phyloP scores from a whole-genome alignment of 108 stramenopile species.

The Mediolabrus comicus region DNA sequence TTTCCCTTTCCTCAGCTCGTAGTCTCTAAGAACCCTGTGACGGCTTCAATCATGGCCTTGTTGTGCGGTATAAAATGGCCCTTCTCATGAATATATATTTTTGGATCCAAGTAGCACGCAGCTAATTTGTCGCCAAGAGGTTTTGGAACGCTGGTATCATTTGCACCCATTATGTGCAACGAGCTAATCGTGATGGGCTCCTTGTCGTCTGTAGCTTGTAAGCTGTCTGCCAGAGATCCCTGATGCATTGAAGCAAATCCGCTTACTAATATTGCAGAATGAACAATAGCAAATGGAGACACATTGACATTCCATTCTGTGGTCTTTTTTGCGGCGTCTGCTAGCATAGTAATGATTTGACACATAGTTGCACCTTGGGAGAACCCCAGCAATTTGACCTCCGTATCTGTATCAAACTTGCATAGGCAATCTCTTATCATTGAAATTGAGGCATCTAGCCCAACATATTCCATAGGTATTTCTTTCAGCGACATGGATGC shows the following conservation, averaged over 20 bases:
- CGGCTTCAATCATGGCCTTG: background rate
- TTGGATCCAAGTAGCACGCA: conserved; percentile 7
- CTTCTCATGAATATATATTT: conserved; percentile 34
- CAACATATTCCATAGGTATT: conserved; percentile 33
- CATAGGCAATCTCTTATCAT: conserved; percentile 17
- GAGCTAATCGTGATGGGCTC: conserved; percentile 21
- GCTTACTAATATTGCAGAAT: conserved; percentile 27
- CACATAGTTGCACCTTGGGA: conserved; percentile 57
- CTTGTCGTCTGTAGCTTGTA: background rate
- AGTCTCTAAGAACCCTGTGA: background rate
- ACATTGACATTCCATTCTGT: background rate
- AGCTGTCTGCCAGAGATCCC: background rate
- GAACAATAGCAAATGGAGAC: conserved; percentile 9
- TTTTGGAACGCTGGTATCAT: conserved; percentile 43
- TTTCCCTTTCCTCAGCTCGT: background rate
- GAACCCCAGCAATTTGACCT: conserved; percentile 46
- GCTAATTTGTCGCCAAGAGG: conserved; percentile 20
- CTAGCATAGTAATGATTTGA: conserved; percentile 47
- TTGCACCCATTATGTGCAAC: conserved; percentile 44
- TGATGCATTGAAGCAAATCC: conserved; percentile 41
- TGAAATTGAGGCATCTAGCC: conserved; percentile 42
- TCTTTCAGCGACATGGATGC: conserved; percentile 22
- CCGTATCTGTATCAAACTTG: background rate
- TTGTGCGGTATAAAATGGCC: conserved; percentile 24
- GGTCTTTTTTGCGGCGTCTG: conserved; percentile 17